Evolutionary conservation across 2,329 filamentous ascomycete species (phyloP).

Genomic region (Elsinoe necatrix): DNA sequence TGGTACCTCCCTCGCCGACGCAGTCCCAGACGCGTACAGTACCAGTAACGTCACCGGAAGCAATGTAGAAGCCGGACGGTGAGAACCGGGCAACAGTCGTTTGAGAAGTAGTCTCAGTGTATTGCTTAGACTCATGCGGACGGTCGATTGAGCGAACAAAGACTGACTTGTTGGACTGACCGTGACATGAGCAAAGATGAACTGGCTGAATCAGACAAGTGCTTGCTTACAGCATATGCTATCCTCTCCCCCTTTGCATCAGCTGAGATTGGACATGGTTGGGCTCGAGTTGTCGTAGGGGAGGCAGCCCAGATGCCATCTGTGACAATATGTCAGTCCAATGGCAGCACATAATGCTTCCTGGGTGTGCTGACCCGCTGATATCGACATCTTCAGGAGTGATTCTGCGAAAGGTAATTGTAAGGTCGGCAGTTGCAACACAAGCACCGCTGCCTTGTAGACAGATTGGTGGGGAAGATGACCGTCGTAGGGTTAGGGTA

Average conservation of each 20-base stretch:
- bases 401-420: not conserved
- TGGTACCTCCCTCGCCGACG: conserved; percentile 76
- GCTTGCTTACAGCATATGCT: conserved; percentile 69
- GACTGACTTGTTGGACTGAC: conserved; percentile 86
- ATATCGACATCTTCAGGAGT: conserved; percentile 22
- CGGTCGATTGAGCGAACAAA: conserved; percentile 93
- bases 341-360: not conserved
- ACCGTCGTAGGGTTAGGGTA: conserved; percentile 1
- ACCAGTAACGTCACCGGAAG: conserved; percentile 79
- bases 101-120: conserved; percentile 78
- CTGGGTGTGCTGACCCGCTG: conserved; percentile 17
- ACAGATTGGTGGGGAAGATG: not conserved
- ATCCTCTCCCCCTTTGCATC: conserved; percentile 87
- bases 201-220: conserved; percentile 13
- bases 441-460: not conserved
- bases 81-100: conserved; percentile 92
- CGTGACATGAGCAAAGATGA: conserved; percentile 7
- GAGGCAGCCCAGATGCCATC: conserved; percentile 74
- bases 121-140: conserved; percentile 76
- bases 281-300: conserved; percentile 73
- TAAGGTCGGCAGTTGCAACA: not conserved
- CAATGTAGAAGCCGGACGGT: conserved; percentile 89
- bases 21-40: conserved; percentile 86
- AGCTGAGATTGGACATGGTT: conserved; percentile 78
- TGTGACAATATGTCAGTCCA: conserved; percentile 25